Percentiles rank a stretch among this genome's conserved stretches.
These are phyloP conservation scores for Letharia columbiana DNA, from an alignment of 495 filamentous ascomycete species.

Conservation along the genomic window DNA sequence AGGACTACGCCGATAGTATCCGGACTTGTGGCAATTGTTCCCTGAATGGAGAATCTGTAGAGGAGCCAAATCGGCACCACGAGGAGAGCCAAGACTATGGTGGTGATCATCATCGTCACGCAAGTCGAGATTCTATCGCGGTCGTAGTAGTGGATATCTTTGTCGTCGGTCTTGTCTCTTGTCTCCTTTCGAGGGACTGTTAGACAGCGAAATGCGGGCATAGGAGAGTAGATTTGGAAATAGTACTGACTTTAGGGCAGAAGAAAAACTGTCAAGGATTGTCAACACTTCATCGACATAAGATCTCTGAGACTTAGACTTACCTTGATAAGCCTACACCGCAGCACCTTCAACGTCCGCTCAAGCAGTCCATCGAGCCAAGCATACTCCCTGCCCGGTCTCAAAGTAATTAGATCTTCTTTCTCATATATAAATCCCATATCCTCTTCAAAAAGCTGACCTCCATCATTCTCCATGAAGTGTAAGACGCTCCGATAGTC, in stretches of 20 bases:
- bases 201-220: not conserved
- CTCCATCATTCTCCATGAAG: constrained; percentile 29
- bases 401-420: constrained; percentile 36
- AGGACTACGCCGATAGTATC: constrained; percentile 27
- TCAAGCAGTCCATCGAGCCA: constrained; percentile 36
- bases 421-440: constrained; percentile 31
- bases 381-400: constrained; percentile 33
- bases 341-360: constrained; percentile 22
- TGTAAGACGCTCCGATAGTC: constrained; percentile 34
- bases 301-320: constrained; percentile 6
- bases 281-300: not conserved
- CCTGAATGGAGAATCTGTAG: constrained; percentile 27
- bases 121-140: constrained; percentile 30
- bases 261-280: constrained; percentile 11
- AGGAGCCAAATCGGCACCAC: constrained; percentile 35
- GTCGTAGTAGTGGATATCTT: constrained; percentile 32
- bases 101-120: constrained; percentile 32
- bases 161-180: constrained; percentile 29
- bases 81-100: constrained; percentile 32
- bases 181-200: constrained; percentile 22
- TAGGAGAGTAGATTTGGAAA: too few species aligned
- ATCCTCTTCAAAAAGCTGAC: constrained; percentile 28
- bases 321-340: constrained; percentile 27
- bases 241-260: constrained; percentile 13
- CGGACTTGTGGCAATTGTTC: constrained; percentile 15